Base-by-base conservation (phyloP, 306 rosid species). In the Hippophae gyantsensis region DNA sequence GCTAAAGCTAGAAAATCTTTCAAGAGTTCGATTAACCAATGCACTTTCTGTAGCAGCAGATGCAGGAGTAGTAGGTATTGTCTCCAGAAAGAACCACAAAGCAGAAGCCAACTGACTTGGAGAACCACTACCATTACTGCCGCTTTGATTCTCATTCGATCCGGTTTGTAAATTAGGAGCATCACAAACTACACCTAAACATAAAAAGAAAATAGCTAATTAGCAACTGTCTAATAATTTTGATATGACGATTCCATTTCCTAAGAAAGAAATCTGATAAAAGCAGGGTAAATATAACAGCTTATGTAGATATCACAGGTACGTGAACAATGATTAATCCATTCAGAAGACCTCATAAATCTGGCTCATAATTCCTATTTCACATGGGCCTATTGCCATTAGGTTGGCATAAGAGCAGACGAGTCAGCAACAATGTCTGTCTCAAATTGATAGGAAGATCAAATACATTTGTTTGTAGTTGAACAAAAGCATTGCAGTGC, bases 21-120 rank as follows among this genome's bases (percentile, higher is more conserved):
- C 85, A 64, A 88, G 75, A 9, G 96, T 85, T 9, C 83, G 88
- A 62, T 72, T 78, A 66, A 81, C 89, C 69, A 85, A 68, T 43
- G 78, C 78, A 56, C 69, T 81, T 63, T 92, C 99, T 0, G 38
- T 32, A 32, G 96, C 82, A 25, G 99, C 99, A 50, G 96, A 87
- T 58, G 99, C 99, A 52, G 99, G 99, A 63, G 85, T 87, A 32
- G 99, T 83, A 44, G 98, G 98, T 79, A 92, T 87, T 25, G 98
- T 83, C 72, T 92, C 98, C 59, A 92, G 88, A 74, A 92, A 87
- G 18, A 93, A 72, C 98, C 98, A 92, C 9, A 92, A 70, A 54
- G 89, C 81, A 53, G 96, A 87, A 55, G 96, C 72, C 52, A 92
- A 58, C 69, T 75, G 72, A 73, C 80, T 75, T 32, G 80, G 56